Base-by-base conservation (phyloP, 2,329 filamentous ascomycete genomes). In the Verticillium klebahnii region DNA sequence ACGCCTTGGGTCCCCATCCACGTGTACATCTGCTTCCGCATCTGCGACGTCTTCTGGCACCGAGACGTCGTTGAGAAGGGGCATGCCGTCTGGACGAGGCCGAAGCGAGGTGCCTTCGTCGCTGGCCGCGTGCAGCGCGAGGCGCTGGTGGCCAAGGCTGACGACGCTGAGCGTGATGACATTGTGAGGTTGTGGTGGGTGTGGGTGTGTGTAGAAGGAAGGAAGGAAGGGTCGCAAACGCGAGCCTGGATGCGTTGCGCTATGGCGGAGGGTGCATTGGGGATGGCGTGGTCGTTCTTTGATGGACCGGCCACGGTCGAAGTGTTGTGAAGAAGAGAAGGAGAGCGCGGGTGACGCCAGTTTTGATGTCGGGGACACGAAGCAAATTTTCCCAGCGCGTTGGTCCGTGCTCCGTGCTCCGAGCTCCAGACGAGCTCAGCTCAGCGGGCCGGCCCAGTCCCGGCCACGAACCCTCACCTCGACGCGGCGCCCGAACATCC, bases 1-100 rank as follows among this genome's bases (percentile, higher is more conserved):
- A 67, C 69, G 3, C 45, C 40, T 19, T 29, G 58, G 29, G 29
- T 29, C 50, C 65, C 65, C 29, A 71, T 56, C 77, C 77, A 82
- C 5, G 70, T 62, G 32, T 73, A 72, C 72, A 82, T 79, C 39
- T 63, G 62, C 62, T 72, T 71, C 11, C 78, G 77, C 34, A 64
- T 66, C 59, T 70, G 70, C 60, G 72, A 74, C 68, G 73, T 75
- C 69, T 78, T 77, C 60, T 72, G 70, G 52, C 69, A 71, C 57
- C 72, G 72, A 59, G 73, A 67, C 25, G 78, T 80, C 52, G 77
- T 74, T 60, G 75, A 77, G 64, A 81, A 80, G 55, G 69, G 63
- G 58, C 75, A 60, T 31, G 34, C 29, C 11, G 31, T 59, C 60
- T 64, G 50, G 11, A 15, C 56, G 45, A 40, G 60, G 57, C 56